Percentiles rank a stretch among this genome's conserved stretches.
Evolutionary conservation across 352 stramenopile species (phyloP).

Genomic region (Pythium apleroticum): DNA sequence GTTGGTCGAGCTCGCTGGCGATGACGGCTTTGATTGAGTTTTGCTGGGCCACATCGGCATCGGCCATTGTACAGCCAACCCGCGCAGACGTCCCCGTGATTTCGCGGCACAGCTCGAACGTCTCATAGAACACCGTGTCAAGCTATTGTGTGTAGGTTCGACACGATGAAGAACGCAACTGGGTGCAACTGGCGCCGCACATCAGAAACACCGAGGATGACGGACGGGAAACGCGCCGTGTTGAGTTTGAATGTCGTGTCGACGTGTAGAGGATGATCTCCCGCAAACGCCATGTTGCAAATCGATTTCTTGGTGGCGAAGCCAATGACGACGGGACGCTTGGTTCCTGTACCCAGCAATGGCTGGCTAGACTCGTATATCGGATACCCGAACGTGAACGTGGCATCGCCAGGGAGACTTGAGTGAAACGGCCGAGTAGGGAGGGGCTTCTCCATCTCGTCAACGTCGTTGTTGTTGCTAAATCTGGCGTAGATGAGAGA

Average conservation of each 20-base stretch:
- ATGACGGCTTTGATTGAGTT: slow-evolving; percentile 1
- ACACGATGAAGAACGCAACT: slow-evolving; percentile 7
- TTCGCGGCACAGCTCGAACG: too few relatives aligned
- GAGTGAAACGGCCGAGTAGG: background rate
- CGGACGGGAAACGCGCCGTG: slow-evolving; percentile 1
- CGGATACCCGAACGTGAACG: background rate
- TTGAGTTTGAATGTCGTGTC: slow-evolving; percentile 14
- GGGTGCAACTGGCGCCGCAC: slow-evolving; percentile 6
- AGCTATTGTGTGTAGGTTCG: background rate
- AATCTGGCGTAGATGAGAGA: background rate
- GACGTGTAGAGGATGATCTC: slow-evolving; percentile 1
- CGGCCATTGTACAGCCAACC: slow-evolving; percentile 3
- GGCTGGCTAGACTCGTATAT: background rate
- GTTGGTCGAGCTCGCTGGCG: background rate
- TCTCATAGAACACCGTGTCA: too few relatives aligned
- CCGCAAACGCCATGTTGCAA: background rate
- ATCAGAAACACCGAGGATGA: slow-evolving; percentile 10
- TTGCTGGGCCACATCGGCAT: background rate
- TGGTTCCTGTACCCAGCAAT: background rate
- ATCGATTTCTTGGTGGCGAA: slow-evolving; percentile 4
- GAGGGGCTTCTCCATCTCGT: slow-evolving; percentile 10
- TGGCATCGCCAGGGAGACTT: background rate
- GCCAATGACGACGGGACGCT: slow-evolving; percentile 1
- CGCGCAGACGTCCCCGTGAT: too few relatives aligned
- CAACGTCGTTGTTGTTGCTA: slow-evolving; percentile 2